phyloP scores from a whole-genome alignment of 305 asterid genomes.

The Fraxinus sp. region DNA sequence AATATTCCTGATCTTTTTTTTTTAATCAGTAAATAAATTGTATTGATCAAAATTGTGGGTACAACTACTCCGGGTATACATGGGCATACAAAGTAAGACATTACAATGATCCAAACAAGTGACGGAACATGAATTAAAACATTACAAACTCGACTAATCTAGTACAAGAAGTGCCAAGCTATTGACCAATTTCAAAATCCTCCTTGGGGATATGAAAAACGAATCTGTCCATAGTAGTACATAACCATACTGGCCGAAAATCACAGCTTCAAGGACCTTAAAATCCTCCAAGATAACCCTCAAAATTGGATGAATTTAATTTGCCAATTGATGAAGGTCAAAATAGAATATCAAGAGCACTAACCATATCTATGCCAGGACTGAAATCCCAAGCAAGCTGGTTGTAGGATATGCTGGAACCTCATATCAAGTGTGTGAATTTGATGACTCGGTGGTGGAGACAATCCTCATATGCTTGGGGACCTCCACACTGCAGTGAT shows the following conservation, averaged over 20 bases:
- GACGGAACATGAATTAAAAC: background rate
- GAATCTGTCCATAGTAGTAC: background rate
- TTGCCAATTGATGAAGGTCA: background rate
- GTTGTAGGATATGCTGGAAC: background rate
- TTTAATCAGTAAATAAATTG: background rate
- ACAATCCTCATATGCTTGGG: background rate
- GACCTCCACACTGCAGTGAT: background rate
- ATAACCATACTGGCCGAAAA: background rate
- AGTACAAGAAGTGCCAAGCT: background rate
- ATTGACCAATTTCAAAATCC: background rate
- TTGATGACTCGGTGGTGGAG: background rate
- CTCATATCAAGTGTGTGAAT: background rate
- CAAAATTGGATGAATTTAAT: background rate
- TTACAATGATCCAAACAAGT: background rate
- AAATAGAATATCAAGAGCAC: background rate
- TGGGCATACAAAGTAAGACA: background rate
- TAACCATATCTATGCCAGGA: background rate
- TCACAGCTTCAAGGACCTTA: background rate
- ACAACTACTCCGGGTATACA: background rate
- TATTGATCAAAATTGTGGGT: background rate
- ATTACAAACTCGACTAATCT: background rate
- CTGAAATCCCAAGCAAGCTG: background rate
- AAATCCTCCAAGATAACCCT: background rate
- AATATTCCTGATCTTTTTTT: constrained; percentile 2
- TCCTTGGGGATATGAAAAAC: background rate